These are phyloP conservation scores for Claviceps lovelessii DNA, from an alignment of 2,329 filamentous ascomycete species.

Conservation along the genomic window DNA sequence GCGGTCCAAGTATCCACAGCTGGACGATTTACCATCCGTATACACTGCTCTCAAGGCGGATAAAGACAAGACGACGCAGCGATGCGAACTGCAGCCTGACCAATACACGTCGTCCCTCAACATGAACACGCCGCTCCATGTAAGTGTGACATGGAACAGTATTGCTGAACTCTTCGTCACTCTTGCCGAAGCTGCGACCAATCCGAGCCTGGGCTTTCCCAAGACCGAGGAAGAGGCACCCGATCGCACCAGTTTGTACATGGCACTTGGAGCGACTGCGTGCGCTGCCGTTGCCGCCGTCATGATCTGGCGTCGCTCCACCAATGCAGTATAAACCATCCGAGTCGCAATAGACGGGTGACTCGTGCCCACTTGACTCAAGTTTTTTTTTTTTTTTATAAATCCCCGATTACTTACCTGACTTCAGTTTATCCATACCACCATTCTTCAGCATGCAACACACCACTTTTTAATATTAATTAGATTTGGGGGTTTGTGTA, in stretches of 20 bases:
- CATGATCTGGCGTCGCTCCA: slow-evolving; percentile 50
- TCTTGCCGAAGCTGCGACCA: slow-evolving; percentile 81
- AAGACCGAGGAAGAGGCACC: slow-evolving; percentile 75
- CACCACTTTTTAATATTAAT: slow-evolving; percentile 2
- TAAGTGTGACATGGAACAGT: slow-evolving; percentile 86
- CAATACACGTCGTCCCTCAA: slow-evolving; percentile 73
- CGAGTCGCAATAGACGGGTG: not conserved
- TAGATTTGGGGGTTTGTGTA: not conserved
- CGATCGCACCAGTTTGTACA: slow-evolving; percentile 72
- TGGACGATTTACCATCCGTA: slow-evolving; percentile 80
- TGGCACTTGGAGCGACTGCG: slow-evolving; percentile 62
- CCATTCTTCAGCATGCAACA: not conserved
- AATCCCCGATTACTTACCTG: not conserved
- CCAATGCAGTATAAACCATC: slow-evolving; percentile 26
- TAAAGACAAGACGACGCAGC: slow-evolving; percentile 90
- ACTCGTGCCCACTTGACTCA: not conserved
- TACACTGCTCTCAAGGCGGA: slow-evolving; percentile 93
- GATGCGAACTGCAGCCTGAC: slow-evolving; percentile 80
- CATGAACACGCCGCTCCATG: slow-evolving; percentile 85
- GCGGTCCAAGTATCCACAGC: slow-evolving; percentile 61
- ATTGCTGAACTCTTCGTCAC: slow-evolving; percentile 89
- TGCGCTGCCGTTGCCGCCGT: slow-evolving; percentile 49
- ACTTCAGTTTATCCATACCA: not conserved
- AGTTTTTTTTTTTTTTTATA: not conserved
- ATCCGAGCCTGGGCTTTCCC: slow-evolving; percentile 76